Percentiles rank a stretch among this genome's conserved stretches.
Conservation (phyloP, 768 basidiomycete species). For the Boletus tomentosulus region DNA sequence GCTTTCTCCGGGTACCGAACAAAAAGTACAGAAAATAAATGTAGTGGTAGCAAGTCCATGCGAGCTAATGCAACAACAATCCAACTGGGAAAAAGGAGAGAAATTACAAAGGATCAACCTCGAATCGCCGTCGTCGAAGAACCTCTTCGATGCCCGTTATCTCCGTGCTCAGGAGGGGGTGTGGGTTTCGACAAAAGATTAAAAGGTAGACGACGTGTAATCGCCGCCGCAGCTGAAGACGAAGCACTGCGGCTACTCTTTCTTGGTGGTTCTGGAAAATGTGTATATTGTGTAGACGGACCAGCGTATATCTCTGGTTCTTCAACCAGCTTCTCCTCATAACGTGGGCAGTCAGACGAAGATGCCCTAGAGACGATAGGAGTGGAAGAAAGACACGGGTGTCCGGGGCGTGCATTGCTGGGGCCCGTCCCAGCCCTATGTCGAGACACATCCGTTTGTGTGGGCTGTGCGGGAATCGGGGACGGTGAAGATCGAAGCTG, state of each 20-base stretch:
- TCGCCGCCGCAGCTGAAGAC: conserved; percentile 46
- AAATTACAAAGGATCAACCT: conserved; percentile 21
- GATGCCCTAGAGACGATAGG: conserved; percentile 48
- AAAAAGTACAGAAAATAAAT: neutral
- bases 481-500: conserved; percentile 59
- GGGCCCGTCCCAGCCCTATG: conserved; percentile 69
- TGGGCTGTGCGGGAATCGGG: conserved; percentile 31
- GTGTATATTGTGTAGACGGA: conserved; percentile 65
- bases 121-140: conserved; percentile 39
- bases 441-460: conserved; percentile 43
- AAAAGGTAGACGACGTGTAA: conserved; percentile 60
- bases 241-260: conserved; percentile 37
- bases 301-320: conserved; percentile 55
- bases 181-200: conserved; percentile 58
- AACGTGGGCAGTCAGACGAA: conserved; percentile 48
- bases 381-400: conserved; percentile 37
- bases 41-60: neutral
- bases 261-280: conserved; percentile 64
- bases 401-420: conserved; percentile 40
- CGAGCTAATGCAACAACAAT: conserved; percentile 27
- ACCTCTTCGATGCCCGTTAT: conserved; percentile 39
- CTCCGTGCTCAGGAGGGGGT: conserved; percentile 30
- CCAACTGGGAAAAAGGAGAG: neutral
- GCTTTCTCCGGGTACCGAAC: conserved; percentile 21
- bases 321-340: conserved; percentile 37